Evolutionary conservation across 495 filamentous ascomycete species (phyloP).

Genomic region (Lasiosphaeriaceae sp.): DNA sequence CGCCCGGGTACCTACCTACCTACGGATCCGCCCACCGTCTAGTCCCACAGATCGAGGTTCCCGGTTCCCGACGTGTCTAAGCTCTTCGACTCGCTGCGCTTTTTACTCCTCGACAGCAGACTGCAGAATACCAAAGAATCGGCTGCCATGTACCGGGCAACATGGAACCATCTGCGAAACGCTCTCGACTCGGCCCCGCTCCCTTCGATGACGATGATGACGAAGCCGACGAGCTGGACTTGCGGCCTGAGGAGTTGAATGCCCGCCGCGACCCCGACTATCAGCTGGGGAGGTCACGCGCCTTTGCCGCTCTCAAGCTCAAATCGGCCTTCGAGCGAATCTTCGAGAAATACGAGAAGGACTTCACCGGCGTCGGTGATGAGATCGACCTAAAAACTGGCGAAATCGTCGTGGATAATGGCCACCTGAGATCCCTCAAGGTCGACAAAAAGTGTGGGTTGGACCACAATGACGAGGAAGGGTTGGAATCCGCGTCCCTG

Average conservation of each 20-base stretch:
- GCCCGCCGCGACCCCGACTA: slow-evolving; percentile 44
- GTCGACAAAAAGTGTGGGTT: slow-evolving; percentile 26
- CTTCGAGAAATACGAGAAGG: slow-evolving; percentile 79
- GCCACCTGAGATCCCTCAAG: slow-evolving; percentile 62
- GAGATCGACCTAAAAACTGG: slow-evolving; percentile 51
- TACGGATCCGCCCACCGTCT: too few relatives aligned
- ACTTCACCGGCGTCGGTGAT: slow-evolving; percentile 70
- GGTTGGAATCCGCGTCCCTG: slow-evolving; percentile 11
- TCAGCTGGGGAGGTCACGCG: slow-evolving; percentile 55
- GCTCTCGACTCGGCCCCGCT: slow-evolving; percentile 44
- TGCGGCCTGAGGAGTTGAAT: slow-evolving; percentile 39
- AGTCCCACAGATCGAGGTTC: too few relatives aligned
- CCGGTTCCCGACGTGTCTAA: background rate
- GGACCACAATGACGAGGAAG: slow-evolving; percentile 27
- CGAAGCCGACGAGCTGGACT: slow-evolving; percentile 40
- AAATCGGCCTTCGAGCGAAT: slow-evolving; percentile 82
- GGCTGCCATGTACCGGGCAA: slow-evolving; percentile 15
- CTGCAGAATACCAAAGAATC: background rate
- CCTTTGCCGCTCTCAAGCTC: slow-evolving; percentile 59
- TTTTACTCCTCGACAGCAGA: background rate
- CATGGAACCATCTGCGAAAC: slow-evolving; percentile 60
- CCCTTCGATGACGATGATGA: slow-evolving; percentile 34
- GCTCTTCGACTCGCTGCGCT: background rate
- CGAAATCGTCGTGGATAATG: slow-evolving; percentile 80
- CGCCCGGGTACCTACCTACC: too few relatives aligned